Percentiles rank a stretch among this genome's conserved stretches.
These are phyloP conservation scores for Arxiozyma slooffiae DNA, from an alignment of 1,139 yeast species.

Conservation along the genomic window DNA sequence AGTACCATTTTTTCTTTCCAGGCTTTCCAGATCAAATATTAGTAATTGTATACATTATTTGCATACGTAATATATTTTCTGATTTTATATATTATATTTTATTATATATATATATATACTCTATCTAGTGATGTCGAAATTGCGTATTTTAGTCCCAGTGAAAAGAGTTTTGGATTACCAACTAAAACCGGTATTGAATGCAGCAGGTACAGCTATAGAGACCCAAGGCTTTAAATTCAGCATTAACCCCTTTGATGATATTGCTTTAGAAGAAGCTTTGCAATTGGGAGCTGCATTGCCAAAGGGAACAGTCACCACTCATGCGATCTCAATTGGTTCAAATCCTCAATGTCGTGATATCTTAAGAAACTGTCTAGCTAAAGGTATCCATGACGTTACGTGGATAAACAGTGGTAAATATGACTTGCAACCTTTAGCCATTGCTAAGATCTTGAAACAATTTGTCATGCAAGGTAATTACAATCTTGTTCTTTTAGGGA, in stretches of 20 bases:
- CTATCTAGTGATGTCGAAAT: neutral
- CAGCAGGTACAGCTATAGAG: constrained; percentile 77
- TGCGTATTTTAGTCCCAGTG: constrained; percentile 70
- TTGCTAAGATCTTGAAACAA: constrained; percentile 74
- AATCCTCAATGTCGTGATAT: constrained; percentile 81
- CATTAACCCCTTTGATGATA: constrained; percentile 95
- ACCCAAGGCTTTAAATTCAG: constrained; percentile 86
- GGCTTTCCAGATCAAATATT: too few relatives aligned
- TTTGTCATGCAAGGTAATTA: constrained; percentile 62
- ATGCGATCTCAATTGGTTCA: constrained; percentile 81
- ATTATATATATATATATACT: too few relatives aligned
- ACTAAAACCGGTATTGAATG: constrained; percentile 84
- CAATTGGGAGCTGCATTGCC: constrained; percentile 62
- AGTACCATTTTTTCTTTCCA: neutral
- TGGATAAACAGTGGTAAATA: constrained; percentile 53
- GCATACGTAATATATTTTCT: neutral
- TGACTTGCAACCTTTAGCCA: constrained; percentile 71
- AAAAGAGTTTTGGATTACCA: constrained; percentile 93
- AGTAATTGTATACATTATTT: neutral
- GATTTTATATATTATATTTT: neutral
- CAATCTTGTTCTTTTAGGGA: constrained; percentile 80
- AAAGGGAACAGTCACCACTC: constrained; percentile 68
- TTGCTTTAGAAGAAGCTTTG: constrained; percentile 89
- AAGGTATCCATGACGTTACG: constrained; percentile 84
- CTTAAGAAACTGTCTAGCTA: constrained; percentile 81